A percentile compares a stretch with the other conserved stretches of the same genome.
phyloP scores from a whole-genome alignment of 2,329 filamentous ascomycete species.

The Fusarium sp. region DNA sequence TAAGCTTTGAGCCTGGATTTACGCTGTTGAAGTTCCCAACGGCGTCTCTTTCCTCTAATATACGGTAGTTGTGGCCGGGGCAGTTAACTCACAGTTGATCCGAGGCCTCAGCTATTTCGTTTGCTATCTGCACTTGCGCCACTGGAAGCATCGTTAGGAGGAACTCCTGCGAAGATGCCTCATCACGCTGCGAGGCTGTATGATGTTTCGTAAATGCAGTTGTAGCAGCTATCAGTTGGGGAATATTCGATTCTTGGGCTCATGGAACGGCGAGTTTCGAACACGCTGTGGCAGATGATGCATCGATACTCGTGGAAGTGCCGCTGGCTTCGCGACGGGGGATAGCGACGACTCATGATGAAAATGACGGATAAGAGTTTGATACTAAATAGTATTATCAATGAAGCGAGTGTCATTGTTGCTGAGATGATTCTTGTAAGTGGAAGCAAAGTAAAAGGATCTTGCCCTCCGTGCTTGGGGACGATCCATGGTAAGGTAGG shows the following conservation, averaged over 20 bases:
- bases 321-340: background rate
- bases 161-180: background rate
- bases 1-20: background rate
- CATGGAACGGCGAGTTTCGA: background rate
- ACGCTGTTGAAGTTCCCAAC: background rate
- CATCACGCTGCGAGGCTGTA: background rate
- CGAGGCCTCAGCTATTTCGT: background rate
- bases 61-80: background rate
- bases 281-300: background rate
- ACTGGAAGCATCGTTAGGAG: background rate
- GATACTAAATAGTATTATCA: no score
- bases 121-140: background rate
- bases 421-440: background rate
- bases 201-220: background rate
- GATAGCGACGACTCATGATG: background rate
- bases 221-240: background rate
- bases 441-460: background rate
- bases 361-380: background rate
- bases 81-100: background rate
- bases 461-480: background rate
- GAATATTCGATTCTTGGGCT: background rate
- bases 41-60: background rate
- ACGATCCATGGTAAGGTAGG: background rate
- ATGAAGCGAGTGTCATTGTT: background rate
- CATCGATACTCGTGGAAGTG: background rate